phyloP scores from a whole-genome alignment of 2,329 filamentous ascomycete species.

The Colletotrichum truncatum region DNA sequence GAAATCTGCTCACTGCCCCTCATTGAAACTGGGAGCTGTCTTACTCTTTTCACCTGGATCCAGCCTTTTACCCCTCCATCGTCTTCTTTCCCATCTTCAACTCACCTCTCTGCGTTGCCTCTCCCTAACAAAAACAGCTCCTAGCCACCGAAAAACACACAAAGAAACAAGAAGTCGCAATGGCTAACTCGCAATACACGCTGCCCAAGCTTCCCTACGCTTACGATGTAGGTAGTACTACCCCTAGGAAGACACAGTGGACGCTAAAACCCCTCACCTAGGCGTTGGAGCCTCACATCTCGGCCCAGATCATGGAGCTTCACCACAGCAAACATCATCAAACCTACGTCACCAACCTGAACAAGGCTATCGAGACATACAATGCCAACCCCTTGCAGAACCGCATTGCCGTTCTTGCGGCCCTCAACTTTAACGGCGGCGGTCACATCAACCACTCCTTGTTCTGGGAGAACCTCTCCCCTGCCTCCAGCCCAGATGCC shows the following conservation, averaged over 20 bases:
- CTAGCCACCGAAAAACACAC: neutral
- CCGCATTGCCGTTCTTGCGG: constrained; percentile 73
- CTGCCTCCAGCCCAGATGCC: constrained; percentile 66
- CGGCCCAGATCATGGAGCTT: constrained; percentile 81
- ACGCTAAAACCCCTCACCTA: constrained; percentile 38
- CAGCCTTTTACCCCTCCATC: neutral
- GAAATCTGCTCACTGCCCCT: constrained; percentile 29
- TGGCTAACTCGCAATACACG: constrained; percentile 58
- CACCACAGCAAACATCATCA: constrained; percentile 85
- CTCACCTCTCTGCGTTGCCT: neutral
- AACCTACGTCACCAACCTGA: constrained; percentile 80
- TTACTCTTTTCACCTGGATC: neutral
- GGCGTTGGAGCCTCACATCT: constrained; percentile 80
- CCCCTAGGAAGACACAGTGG: no score
- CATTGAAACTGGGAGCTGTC: neutral
- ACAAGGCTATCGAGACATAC: constrained; percentile 70
- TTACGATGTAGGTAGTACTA: constrained; percentile 70
- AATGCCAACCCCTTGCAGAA: constrained; percentile 46
- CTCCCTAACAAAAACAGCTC: neutral
- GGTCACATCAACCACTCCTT: constrained; percentile 94
- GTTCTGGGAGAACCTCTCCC: constrained; percentile 87
- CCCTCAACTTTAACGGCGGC: constrained; percentile 88
- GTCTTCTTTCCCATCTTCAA: neutral
- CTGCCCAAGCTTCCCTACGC: constrained; percentile 74
- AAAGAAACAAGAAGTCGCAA: constrained; percentile 29